Base-by-base conservation (phyloP, 306 rosid species). In the Geum urbanum region DNA sequence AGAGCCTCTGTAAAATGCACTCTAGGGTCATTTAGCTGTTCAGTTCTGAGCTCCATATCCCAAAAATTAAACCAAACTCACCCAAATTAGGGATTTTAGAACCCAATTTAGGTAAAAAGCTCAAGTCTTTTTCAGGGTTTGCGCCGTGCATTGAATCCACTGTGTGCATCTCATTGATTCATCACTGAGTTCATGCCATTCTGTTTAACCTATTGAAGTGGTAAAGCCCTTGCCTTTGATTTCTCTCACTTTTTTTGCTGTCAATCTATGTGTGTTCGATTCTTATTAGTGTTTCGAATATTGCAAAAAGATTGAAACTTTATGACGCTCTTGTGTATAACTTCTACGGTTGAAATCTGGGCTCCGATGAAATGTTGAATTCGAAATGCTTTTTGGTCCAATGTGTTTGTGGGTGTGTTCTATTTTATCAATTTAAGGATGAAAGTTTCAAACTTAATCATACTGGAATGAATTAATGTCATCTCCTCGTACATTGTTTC, bases 1-100 rank as follows among this genome's bases (percentile, higher is more conserved):
- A 60, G 19, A 60, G 65, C 46, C 12, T 35, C 46, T 60, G 64
- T 59, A 16, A 60, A 60, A 37, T 11, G 63, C 63, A 59, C 64
- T 9, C 39, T 13, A n/a, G 18, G 19, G 19, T n/a, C 56, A 51
- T n/a, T 48, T 51, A 18, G 57, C 24, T 6, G 8, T 13, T 16
- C 7, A 14, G 9, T 8, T 16, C 11, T 32, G 37, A 32, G 37
- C 37, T 2, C 37, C 37, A 0, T 1, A 3, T 2, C 37, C 6
- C 6, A 27, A 57, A 57, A 27, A 43, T 43, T 56, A 56, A 57
- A 57, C 9, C 43, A 57, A 57, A 35, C 15, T 59, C 19, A 59
- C 65, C 46, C 19, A 59, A 59, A 35, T 32, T 35, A 59, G 22
- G 43, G 63, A 27, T 57, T 59, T 16, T 46, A 59, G 65, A 59